Evolutionary conservation across 352 stramenopile genomes (phyloP).

Genomic region (Phytophthora kernoviae): DNA sequence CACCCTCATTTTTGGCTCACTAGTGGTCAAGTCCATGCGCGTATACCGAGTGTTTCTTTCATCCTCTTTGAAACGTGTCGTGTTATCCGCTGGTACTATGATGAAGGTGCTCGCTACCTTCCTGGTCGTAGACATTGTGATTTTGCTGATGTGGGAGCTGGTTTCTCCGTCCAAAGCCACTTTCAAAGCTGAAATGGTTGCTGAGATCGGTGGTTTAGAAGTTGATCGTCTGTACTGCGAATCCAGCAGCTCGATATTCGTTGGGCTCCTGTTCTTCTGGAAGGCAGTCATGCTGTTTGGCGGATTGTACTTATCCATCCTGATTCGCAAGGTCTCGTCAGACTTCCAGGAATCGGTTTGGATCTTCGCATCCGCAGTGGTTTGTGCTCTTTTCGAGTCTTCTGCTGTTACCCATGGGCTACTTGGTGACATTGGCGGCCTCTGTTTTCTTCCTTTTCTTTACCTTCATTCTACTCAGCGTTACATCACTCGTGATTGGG

Average conservation of each 20-base stretch:
- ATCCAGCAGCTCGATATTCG: constrained; percentile 44
- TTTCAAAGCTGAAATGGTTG: constrained; percentile 8
- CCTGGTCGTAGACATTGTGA: constrained; percentile 37
- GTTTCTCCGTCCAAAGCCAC: constrained; percentile 26
- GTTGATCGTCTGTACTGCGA: constrained; percentile 36
- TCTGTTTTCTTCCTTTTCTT: constrained; percentile 45
- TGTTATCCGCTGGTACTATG: constrained; percentile 44
- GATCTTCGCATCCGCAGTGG: constrained; percentile 53
- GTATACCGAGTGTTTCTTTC: constrained; percentile 58
- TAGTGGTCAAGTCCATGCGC: constrained; percentile 57
- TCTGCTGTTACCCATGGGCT: constrained; percentile 47
- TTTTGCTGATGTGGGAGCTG: constrained; percentile 37
- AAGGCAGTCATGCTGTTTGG: constrained; percentile 45
- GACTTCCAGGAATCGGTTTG: constrained; percentile 62
- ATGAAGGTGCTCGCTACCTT: constrained; percentile 46
- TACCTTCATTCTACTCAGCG: constrained; percentile 28
- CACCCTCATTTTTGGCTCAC: constrained; percentile 56
- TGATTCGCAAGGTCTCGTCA: constrained; percentile 53
- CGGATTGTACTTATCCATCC: constrained; percentile 52
- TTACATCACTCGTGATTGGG: constrained; percentile 34
- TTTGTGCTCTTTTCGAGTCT: constrained; percentile 48
- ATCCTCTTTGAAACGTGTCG: constrained; percentile 44
- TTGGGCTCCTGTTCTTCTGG: constrained; percentile 43
- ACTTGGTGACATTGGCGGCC: constrained; percentile 47
- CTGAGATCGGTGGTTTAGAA: constrained; percentile 25